Evolutionary conservation across 2,329 filamentous ascomycete species (phyloP).

Genomic region (Biscogniauxia marginata): DNA sequence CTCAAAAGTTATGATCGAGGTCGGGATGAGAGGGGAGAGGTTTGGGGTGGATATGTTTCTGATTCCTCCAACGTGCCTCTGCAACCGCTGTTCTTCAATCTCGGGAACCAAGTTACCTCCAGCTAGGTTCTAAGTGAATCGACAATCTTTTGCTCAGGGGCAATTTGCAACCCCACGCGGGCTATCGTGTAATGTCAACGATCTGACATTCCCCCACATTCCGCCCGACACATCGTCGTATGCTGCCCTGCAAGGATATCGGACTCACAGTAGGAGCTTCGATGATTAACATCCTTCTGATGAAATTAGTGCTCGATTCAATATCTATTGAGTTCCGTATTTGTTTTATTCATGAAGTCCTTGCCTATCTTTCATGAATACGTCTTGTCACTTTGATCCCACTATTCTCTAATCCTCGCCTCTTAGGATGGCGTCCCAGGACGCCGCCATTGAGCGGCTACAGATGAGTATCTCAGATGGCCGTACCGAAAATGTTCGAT

Average conservation of each 20-base stretch:
- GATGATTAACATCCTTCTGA: background rate
- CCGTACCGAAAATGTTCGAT: constrained; percentile 36
- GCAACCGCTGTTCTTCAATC: too few species aligned
- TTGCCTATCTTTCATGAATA: background rate
- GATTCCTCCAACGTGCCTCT: too few species aligned
- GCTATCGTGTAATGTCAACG: background rate
- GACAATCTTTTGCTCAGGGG: too few species aligned
- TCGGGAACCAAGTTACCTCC: too few species aligned
- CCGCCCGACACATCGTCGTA: background rate
- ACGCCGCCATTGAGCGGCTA: constrained; percentile 29
- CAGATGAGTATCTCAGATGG: constrained; percentile 37
- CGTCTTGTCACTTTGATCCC: background rate
- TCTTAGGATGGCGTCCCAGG: constrained; percentile 9
- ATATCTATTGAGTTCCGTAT: too few species aligned
- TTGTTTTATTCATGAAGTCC: too few species aligned
- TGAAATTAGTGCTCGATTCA: too few species aligned
- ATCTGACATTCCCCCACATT: constrained; percentile 3
- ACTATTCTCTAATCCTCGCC: background rate
- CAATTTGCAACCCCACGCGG: background rate
- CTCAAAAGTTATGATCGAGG: too few species aligned
- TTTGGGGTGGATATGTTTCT: too few species aligned
- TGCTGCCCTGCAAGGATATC: background rate
- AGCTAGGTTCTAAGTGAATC: too few species aligned
- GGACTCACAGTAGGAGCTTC: background rate
- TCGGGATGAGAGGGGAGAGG: too few species aligned